A percentile compares a stretch with the other conserved stretches of the same genome.
Evolutionary conservation across 2,329 filamentous ascomycete species (phyloP).

Genomic region (Fusarium camptoceras): DNA sequence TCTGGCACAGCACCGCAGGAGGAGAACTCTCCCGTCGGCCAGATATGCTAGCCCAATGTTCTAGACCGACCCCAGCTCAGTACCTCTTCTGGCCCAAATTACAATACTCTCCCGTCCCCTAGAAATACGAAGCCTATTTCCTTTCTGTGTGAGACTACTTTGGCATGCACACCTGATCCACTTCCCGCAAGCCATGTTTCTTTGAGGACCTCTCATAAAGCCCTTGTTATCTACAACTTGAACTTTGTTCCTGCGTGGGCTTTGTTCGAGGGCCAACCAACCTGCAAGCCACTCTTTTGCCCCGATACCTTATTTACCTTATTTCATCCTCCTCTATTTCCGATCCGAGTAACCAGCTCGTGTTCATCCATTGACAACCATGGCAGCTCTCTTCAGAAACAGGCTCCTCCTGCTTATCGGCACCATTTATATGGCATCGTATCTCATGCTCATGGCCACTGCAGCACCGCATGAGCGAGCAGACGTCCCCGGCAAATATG

Average conservation of each 20-base stretch:
- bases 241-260: background rate
- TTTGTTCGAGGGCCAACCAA: background rate
- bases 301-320: background rate
- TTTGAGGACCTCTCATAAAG: slow-evolving; percentile 1
- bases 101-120: slow-evolving; percentile 4
- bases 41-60: slow-evolving; percentile 5
- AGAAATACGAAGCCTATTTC: slow-evolving; percentile 21
- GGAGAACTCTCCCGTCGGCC: background rate
- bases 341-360: background rate
- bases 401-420: slow-evolving; percentile 23
- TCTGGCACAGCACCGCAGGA: background rate
- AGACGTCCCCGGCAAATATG: slow-evolving; percentile 18
- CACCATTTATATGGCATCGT: slow-evolving; percentile 33
- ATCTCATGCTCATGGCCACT: slow-evolving; percentile 23
- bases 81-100: slow-evolving; percentile 18
- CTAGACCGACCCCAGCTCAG: slow-evolving; percentile 15
- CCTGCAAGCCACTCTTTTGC: slow-evolving; percentile 11
- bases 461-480: slow-evolving; percentile 24
- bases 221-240: background rate
- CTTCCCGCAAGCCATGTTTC: background rate
- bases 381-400: slow-evolving; percentile 24
- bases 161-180: background rate
- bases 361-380: slow-evolving; percentile 13
- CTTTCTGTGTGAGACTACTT: background rate
- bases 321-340: background rate